Evolutionary conservation across 768 basidiomycete species (phyloP), one percentile per base, ranked within the genome.

Genomic region (Serpula lacrymans): DNA sequence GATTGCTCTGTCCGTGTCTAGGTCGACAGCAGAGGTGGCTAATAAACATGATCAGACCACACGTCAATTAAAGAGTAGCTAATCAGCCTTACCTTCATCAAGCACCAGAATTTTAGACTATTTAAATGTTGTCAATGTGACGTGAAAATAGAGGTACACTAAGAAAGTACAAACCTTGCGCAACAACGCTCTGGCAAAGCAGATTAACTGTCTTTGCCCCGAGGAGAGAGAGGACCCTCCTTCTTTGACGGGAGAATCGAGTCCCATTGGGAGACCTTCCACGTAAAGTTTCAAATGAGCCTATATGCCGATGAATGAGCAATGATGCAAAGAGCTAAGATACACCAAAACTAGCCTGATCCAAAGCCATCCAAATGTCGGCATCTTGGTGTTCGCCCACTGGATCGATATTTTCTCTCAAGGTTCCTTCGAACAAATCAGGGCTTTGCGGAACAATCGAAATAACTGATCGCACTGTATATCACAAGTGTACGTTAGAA

Each of bases 391-490:
- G 66, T 42, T 73, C 68, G 1, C 84, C 84, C 13, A 86, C 74
- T 7, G 93, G 94, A 59, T 96, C 94, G 41, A 96, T 84, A 54
- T 96, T 96, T 50, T 91, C 82, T 40, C 90, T 76, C 11, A 91
- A 61, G 0, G 82, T 82, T 3, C 85, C 85, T 54, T 82, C 80
- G 46, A 83, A 84, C 17, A 84, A 53, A 54, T 83, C 82, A 3
- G 80, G 77, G 46, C 67, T 81, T 59, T 94, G 90, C 2, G 90
- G 90, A 12, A 93, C 89, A 54, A 94, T 94, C 2, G 87, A 85
- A 42, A 94, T 80, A 24, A 73, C 72, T 4, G 83, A 84, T 7
- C 88, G 80, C 34, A 91, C 87, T 50, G 7, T n/a, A 17, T 39
- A 25, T 17, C 14, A 23, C n/a, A 29, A n/a, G n/a, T n/a, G n/a